Conservation (phyloP, 148 eudicot species). For the Pouteria glomerata region DNA sequence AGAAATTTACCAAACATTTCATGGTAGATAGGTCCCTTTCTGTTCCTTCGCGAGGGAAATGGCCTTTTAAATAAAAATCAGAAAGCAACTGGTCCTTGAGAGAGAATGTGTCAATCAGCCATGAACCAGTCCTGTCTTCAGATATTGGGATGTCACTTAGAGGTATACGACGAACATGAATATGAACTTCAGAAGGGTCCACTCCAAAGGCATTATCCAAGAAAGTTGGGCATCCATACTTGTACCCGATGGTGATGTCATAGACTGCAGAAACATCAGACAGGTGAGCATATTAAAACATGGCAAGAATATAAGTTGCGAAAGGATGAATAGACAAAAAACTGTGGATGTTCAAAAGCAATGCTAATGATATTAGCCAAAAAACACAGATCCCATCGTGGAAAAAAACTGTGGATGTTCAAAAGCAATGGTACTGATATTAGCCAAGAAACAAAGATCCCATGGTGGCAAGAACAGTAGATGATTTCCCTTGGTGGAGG, state of each 20-base stretch:
- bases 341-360: background rate
- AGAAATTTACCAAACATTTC: slow-evolving; percentile 49
- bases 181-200: slow-evolving; percentile 86
- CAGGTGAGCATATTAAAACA: background rate
- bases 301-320: background rate
- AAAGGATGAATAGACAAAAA: background rate
- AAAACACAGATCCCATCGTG: too few relatives aligned
- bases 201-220: slow-evolving; percentile 83
- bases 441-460: too few relatives aligned
- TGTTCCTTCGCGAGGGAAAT: slow-evolving; percentile 62
- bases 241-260: slow-evolving; percentile 87
- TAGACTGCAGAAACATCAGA: slow-evolving; percentile 49
- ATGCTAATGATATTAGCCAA: background rate
- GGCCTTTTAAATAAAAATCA: slow-evolving; percentile 52
- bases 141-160: slow-evolving; percentile 49
- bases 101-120: slow-evolving; percentile 65
- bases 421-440: too few relatives aligned
- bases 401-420: too few relatives aligned
- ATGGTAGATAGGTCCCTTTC: slow-evolving; percentile 41
- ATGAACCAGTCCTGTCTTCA: slow-evolving; percentile 47
- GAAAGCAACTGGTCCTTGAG: slow-evolving; percentile 69
- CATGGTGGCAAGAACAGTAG: too few relatives aligned
- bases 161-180: slow-evolving; percentile 60
- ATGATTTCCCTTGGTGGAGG: too few relatives aligned
- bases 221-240: slow-evolving; percentile 68